Evolutionary conservation across 805 yeast genomes (phyloP), one percentile per base, ranked within the genome.

Genomic region (Zygoascus bituminiphila): DNA sequence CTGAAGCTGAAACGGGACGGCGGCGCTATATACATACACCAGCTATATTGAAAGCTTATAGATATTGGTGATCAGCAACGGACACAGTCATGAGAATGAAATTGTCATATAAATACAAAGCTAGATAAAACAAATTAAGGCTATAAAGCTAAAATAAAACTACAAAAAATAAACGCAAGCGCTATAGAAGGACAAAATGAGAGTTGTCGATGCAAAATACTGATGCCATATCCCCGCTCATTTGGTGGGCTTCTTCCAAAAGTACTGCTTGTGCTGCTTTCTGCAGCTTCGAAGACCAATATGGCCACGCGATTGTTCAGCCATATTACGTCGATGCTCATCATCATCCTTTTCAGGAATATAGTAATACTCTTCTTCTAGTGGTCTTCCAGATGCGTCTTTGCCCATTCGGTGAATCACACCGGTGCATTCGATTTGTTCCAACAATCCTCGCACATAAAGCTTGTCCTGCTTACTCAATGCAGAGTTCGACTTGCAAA

Each of bases 321-420:
- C 95, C 54, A 88, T 67, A 43, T 66, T 65, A 37, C 78, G 80
- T 62, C 98, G 80, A 43, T 79, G 79, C 23, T 62, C 59, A 60
- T 91, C 95, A 33, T 67, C 62, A 65, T 93, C 98, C 42, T 80
- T 75, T 56, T 88, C 98, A 2, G 88, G 81, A 49, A 82, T 79
- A 62, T 93, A 93, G 65, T 88, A 93, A 62, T 87, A 93, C 63
- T 93, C 97, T 63, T 88, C 95, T 56, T 91, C 98, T 53, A 93
- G 72, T 2, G 85, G 86, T 64, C 88, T 88, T 9, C 98, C 98
- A 2, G 96, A 94, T 2, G 98, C 97, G 66, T 93, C 98, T 64
- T 88, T 89, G 44, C 97, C 97, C 50, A 76, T 74, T 64, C 98
- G 82, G 59, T 79, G 77, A 51, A 93, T 89, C 9, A 84, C 83